These are phyloP conservation scores for Penicillium bovifimosum DNA, from an alignment of 495 filamentous ascomycete species.

Conservation along the genomic window DNA sequence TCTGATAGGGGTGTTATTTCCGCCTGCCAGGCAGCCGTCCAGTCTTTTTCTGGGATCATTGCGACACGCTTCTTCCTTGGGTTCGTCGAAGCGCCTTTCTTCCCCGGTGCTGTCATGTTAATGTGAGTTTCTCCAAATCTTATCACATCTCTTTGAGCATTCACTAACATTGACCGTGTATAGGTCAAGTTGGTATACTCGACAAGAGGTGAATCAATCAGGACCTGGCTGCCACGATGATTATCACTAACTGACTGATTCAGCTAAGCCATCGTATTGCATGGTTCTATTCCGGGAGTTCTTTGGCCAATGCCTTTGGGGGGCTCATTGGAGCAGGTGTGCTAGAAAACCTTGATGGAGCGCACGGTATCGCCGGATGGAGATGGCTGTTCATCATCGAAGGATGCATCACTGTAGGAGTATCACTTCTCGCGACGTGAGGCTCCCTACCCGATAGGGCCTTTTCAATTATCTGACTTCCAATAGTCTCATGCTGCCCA, in stretches of 20 bases:
- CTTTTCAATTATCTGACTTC: constrained; percentile 17
- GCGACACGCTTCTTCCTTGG: constrained; percentile 66
- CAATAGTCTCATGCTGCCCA: constrained; percentile 61
- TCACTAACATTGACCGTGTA: neutral
- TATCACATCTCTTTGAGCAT: neutral
- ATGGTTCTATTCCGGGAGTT: constrained; percentile 58
- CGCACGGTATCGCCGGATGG: constrained; percentile 55
- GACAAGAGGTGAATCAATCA: constrained; percentile 39
- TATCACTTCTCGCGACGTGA: constrained; percentile 23
- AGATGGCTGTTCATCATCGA: constrained; percentile 78
- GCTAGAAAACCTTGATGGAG: constrained; percentile 26
- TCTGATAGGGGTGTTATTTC: constrained; percentile 56
- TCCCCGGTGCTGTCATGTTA: constrained; percentile 39
- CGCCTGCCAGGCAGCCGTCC: constrained; percentile 51
- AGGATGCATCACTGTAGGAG: constrained; percentile 41
- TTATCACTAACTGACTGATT: neutral
- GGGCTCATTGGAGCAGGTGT: constrained; percentile 56
- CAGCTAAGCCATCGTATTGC: constrained; percentile 42
- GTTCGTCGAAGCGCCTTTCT: constrained; percentile 51
- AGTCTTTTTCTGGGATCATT: constrained; percentile 54
- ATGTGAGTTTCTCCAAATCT: constrained; percentile 25
- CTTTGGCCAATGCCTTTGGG: constrained; percentile 60
- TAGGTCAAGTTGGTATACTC: constrained; percentile 46
- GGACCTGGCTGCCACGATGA: neutral
- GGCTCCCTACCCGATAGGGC: neutral